A percentile compares a stretch with the other conserved stretches of the same genome.
Conservation (phyloP, 345 rosid genomes). For the Euphorbia tirucalli region DNA sequence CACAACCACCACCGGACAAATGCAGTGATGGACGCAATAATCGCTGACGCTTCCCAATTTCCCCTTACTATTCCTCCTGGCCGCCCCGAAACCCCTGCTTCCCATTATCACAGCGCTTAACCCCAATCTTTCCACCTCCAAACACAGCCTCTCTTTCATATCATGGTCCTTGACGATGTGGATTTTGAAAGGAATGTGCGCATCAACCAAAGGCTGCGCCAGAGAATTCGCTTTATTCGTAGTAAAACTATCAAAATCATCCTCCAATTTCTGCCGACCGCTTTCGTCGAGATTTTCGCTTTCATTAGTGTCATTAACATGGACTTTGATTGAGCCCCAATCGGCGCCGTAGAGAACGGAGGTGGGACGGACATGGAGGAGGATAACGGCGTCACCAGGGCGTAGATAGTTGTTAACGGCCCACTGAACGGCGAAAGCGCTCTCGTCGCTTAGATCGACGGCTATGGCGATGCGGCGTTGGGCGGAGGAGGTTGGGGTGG, state of each 20-base stretch:
- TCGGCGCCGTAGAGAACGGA: constrained; percentile 92
- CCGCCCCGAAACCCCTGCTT: constrained; percentile 33
- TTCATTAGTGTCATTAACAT: constrained; percentile 23
- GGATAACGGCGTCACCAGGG: constrained; percentile 66
- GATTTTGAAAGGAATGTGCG: constrained; percentile 26
- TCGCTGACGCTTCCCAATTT: constrained; percentile 29
- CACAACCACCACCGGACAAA: constrained; percentile 32
- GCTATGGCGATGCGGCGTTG: constrained; percentile 34
- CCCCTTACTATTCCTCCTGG: constrained; percentile 16
- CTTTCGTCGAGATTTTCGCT: constrained; percentile 9
- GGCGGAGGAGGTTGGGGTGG: constrained; percentile 14
- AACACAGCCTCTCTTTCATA: constrained; percentile 34
- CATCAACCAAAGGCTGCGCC: constrained; percentile 31
- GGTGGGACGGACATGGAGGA: constrained; percentile 34
- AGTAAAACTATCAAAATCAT: constrained; percentile 65
- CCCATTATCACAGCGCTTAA: constrained; percentile 35
- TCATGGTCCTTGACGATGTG: constrained; percentile 37
- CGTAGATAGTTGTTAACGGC: constrained; percentile 34
- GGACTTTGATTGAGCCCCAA: constrained; percentile 80
- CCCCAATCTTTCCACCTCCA: constrained; percentile 35
- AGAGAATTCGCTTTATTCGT: constrained; percentile 18
- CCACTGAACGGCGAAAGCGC: constrained; percentile 32
- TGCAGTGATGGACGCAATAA: constrained; percentile 32
- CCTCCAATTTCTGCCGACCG: constrained; percentile 48
- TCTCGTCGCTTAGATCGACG: constrained; percentile 31